Conservation (phyloP, 2,329 filamentous ascomycete genomes). For the Aspergillaceae sp. region DNA sequence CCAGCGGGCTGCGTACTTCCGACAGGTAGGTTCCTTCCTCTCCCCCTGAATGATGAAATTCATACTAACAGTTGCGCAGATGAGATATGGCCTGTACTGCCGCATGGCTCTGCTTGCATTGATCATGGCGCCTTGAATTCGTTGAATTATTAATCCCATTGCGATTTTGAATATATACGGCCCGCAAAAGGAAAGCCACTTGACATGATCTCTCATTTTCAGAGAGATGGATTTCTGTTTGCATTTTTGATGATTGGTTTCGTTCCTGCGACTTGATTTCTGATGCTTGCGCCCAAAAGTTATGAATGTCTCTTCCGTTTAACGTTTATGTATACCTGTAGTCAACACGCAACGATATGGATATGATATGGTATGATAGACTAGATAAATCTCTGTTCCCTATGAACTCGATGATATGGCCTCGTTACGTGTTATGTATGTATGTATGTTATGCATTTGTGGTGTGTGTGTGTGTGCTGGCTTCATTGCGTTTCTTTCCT, state of each 20-base stretch:
- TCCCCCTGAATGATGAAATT: not conserved
- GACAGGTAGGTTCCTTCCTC: slow-evolving; percentile 66
- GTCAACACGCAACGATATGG: too few species aligned
- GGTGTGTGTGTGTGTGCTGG: too few species aligned
- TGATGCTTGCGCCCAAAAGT: not conserved
- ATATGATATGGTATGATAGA: too few species aligned
- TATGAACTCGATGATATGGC: not conserved
- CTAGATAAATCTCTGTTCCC: too few species aligned
- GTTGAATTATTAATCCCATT: not conserved
- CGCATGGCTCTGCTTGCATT: slow-evolving; percentile 94
- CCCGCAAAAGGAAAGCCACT: not conserved
- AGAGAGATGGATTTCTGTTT: too few species aligned
- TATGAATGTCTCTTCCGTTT: not conserved
- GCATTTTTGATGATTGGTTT: too few species aligned
- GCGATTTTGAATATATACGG: not conserved
- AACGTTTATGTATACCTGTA: too few species aligned
- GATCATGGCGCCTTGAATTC: slow-evolving; percentile 58
- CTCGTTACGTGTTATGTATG: slow-evolving; percentile 12
- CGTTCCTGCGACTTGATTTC: not conserved
- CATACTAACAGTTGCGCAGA: slow-evolving; percentile 53
- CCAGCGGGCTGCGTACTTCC: slow-evolving; percentile 91
- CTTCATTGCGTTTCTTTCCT: too few species aligned
- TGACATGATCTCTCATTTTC: not conserved
- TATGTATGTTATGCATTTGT: too few species aligned
- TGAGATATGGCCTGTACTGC: slow-evolving; percentile 95